These are phyloP conservation scores for Metarhizium sp. DNA, from an alignment of 2,329 filamentous ascomycete genomes.

Conservation along the genomic window DNA sequence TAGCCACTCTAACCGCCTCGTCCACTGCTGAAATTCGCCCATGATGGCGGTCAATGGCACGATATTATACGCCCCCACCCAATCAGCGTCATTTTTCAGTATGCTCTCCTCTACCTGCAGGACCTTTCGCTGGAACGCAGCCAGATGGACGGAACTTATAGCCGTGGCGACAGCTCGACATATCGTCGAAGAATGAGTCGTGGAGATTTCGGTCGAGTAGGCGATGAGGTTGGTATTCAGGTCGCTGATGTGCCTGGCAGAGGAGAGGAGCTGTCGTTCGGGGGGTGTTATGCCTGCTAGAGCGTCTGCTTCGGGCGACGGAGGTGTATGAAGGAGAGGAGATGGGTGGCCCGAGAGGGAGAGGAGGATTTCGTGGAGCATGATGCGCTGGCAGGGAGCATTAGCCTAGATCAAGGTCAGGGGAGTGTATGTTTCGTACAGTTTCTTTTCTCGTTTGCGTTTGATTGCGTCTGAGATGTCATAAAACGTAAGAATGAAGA, in stretches of 20 bases:
- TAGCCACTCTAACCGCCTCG: slow-evolving; percentile 75
- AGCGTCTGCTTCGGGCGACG: slow-evolving; percentile 35
- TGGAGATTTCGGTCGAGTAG: slow-evolving; percentile 57
- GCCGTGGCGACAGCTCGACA: slow-evolving; percentile 80
- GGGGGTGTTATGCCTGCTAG: slow-evolving; percentile 57
- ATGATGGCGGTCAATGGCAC: slow-evolving; percentile 83
- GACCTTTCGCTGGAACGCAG: slow-evolving; percentile 73
- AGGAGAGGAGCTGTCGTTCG: slow-evolving; percentile 72
- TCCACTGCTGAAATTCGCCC: slow-evolving; percentile 81
- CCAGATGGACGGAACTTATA: slow-evolving; percentile 65
- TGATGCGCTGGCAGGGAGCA: slow-evolving; percentile 26
- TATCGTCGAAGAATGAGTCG: slow-evolving; percentile 67
- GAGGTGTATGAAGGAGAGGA: slow-evolving; percentile 58
- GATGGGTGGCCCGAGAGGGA: slow-evolving; percentile 92
- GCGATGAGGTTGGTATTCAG: slow-evolving; percentile 65
- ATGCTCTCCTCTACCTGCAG: slow-evolving; percentile 76
- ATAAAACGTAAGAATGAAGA: slow-evolving; percentile 37
- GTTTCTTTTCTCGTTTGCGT: slow-evolving; percentile 21
- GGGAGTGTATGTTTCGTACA: slow-evolving; percentile 7
- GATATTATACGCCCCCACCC: slow-evolving; percentile 87
- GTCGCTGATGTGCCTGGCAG: slow-evolving; percentile 67
- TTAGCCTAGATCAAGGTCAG: slow-evolving; percentile 1
- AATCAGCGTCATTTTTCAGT: slow-evolving; percentile 62
- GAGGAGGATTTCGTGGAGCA: slow-evolving; percentile 98
- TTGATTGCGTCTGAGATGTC: slow-evolving; percentile 31